Percentiles rank a stretch among this genome's conserved stretches.
Conservation (phyloP, 495 filamentous ascomycete genomes). For the Hyaloscypha bicolor region DNA sequence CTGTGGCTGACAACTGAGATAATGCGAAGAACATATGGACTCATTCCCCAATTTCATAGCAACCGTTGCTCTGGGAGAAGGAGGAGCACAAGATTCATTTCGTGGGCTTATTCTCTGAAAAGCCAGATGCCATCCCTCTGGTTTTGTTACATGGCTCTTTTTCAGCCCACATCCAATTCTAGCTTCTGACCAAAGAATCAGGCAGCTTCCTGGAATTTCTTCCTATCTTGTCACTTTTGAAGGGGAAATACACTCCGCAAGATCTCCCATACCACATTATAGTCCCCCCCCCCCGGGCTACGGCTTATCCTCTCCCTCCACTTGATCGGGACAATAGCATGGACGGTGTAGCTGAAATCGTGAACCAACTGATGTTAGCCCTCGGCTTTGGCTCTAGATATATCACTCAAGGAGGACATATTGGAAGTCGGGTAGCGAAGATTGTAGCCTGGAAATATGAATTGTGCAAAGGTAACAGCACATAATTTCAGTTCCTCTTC, state of each 20-base stretch:
- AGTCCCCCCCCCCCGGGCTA: slow-evolving; percentile 66
- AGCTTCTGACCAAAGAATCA: slow-evolving; percentile 7
- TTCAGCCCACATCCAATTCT: too few species aligned
- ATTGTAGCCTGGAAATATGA: slow-evolving; percentile 39
- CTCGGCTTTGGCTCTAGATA: slow-evolving; percentile 64
- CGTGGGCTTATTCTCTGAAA: slow-evolving; percentile 61
- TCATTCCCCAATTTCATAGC: slow-evolving; percentile 59
- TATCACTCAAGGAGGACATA: slow-evolving; percentile 67
- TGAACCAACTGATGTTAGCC: slow-evolving; percentile 60
- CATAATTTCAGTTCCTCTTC: neutral
- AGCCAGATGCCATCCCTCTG: slow-evolving; percentile 60
- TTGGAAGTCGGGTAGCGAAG: slow-evolving; percentile 56
- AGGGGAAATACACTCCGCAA: slow-evolving; percentile 52
- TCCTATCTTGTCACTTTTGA: slow-evolving; percentile 43
- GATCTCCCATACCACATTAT: slow-evolving; percentile 67
- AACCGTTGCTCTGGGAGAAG: slow-evolving; percentile 42
- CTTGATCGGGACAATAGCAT: slow-evolving; percentile 50
- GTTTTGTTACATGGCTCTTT: slow-evolving; percentile 63
- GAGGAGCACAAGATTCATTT: slow-evolving; percentile 59
- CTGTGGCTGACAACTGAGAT: slow-evolving; percentile 37
- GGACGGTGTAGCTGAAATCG: slow-evolving; percentile 45
- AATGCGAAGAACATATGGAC: slow-evolving; percentile 60
- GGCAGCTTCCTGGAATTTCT: slow-evolving; percentile 61
- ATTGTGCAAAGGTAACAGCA: slow-evolving; percentile 41
- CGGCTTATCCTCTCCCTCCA: slow-evolving; percentile 56